A percentile compares a stretch with the other conserved stretches of the same genome.
phyloP scores from a whole-genome alignment of 805 yeast genomes.

The Lipomyces oligophaga region DNA sequence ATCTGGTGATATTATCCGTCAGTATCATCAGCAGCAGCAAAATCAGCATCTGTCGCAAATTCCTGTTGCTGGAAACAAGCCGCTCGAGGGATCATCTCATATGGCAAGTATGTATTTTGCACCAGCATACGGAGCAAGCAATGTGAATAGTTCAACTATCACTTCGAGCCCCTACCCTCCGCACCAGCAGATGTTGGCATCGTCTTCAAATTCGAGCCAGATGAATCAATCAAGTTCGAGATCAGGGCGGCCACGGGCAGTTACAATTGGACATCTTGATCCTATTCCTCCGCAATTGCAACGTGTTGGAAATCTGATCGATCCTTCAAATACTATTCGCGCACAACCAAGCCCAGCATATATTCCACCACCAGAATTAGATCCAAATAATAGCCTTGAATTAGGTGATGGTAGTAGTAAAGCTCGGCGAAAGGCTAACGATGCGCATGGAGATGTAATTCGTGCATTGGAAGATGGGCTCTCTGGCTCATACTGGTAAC shows the following conservation, averaged over 20 bases:
- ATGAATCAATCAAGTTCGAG: conserved; percentile 4
- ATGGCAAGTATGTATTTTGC: conserved; percentile 7
- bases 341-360: conserved; percentile 43
- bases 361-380: conserved; percentile 40
- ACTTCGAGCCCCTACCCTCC: conserved; percentile 24
- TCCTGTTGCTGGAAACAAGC: conserved; percentile 4
- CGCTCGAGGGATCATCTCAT: conserved; percentile 1
- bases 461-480: conserved; percentile 36
- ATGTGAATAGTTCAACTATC: not conserved
- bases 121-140: conserved; percentile 1
- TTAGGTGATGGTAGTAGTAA: conserved; percentile 1
- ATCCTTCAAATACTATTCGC: conserved; percentile 39
- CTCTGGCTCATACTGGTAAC: conserved; percentile 20
- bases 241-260: conserved; percentile 38
- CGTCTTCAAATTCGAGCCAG: not conserved
- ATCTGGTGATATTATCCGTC: not conserved
- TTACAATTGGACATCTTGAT: conserved; percentile 41
- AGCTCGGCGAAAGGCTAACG: conserved; percentile 2
- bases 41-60: not conserved
- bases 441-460: conserved; percentile 32
- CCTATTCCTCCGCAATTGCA: conserved; percentile 42
- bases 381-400: conserved; percentile 1
- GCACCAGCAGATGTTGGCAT: conserved; percentile 2
- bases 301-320: conserved; percentile 42
- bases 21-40: not conserved